Evolutionary conservation across 306 rosid genomes (phyloP).

Genomic region (Medicago arabica): DNA sequence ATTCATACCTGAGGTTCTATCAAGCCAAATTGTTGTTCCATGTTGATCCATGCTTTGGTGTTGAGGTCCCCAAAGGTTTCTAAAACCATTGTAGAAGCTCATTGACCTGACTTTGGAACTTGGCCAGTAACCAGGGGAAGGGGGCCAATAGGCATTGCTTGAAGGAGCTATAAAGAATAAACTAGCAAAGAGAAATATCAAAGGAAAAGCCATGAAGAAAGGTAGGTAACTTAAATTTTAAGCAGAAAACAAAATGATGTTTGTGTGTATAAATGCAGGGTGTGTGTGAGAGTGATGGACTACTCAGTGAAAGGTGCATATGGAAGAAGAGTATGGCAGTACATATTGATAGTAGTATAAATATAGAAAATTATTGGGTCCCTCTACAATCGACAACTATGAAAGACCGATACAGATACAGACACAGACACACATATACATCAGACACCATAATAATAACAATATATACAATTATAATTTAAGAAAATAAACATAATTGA

Average conservation of each 20-base stretch:
- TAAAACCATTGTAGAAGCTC: constrained; percentile 68
- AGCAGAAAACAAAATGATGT: constrained; percentile 49
- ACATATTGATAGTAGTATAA: constrained; percentile 49
- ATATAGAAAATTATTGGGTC: constrained; percentile 57
- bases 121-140: constrained; percentile 96
- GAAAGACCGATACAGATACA: not conserved
- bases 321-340: constrained; percentile 52
- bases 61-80: constrained; percentile 89
- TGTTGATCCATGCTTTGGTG: constrained; percentile 71
- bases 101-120: constrained; percentile 73
- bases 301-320: constrained; percentile 28
- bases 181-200: constrained; percentile 46
- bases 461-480: too few relatives aligned
- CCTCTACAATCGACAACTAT: not conserved
- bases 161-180: constrained; percentile 51
- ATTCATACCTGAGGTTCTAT: constrained; percentile 71
- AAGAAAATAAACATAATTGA: too few relatives aligned
- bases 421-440: too few relatives aligned
- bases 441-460: too few relatives aligned
- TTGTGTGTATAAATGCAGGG: constrained; percentile 58
- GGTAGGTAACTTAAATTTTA: constrained; percentile 29
- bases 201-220: constrained; percentile 64
- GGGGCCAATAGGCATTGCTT: constrained; percentile 75
- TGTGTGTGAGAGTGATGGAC: constrained; percentile 44
- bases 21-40: constrained; percentile 89